phyloP scores from a whole-genome alignment of 257 asterid genomes.

The Primulina eburnea region DNA sequence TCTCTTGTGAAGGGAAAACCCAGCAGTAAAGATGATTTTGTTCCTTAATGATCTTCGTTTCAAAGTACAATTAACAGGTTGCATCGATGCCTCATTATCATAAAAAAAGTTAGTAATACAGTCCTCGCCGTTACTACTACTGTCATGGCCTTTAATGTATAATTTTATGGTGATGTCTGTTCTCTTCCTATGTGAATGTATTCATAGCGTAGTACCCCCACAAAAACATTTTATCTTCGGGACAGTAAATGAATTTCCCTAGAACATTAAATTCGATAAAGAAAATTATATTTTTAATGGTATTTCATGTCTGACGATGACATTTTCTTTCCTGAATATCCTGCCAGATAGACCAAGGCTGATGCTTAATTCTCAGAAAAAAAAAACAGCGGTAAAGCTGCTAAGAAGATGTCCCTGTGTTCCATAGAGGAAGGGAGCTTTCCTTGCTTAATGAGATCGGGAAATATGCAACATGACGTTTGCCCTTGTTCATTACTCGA shows the following conservation, averaged over 20 bases:
- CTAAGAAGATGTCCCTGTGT: neutral
- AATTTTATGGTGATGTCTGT: neutral
- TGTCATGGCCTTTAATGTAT: neutral
- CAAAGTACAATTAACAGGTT: neutral
- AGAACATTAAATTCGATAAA: neutral
- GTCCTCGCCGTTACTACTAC: neutral
- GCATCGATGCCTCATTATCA: neutral
- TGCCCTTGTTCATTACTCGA: too few species aligned
- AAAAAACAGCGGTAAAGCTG: neutral
- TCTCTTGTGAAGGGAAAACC: too few species aligned
- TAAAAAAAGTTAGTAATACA: neutral
- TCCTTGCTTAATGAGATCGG: too few species aligned
- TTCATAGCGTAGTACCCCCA: neutral
- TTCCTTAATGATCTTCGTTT: neutral
- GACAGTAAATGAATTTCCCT: neutral
- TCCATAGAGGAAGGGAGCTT: neutral
- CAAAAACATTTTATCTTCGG: neutral
- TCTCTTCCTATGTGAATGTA: neutral
- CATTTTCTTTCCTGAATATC: constrained; percentile 1
- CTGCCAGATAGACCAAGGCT: neutral
- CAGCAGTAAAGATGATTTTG: neutral
- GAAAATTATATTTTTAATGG: too few species aligned
- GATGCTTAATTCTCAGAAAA: neutral
- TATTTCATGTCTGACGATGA: neutral
- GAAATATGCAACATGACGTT: too few species aligned